Evolutionary conservation across 225 moss, liverwort and hornwort species (phyloP), one percentile per base, ranked within the genome.

Genomic region (Bryum argenteum): DNA sequence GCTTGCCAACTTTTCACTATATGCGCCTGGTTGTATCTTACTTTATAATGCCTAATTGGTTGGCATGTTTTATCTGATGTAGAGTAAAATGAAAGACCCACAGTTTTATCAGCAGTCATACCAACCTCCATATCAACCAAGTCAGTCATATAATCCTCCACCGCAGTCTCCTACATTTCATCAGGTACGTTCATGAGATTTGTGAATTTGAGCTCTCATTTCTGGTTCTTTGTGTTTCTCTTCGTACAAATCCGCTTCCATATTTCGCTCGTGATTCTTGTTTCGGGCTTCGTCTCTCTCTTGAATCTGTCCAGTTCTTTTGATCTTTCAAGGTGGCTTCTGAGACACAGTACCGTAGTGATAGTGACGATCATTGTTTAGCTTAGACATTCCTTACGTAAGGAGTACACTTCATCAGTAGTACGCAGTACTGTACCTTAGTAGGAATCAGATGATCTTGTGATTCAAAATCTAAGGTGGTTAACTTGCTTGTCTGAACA

Each of bases 11-110:
- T 15, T 8, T 69, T 75, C 12, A 45, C 15, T 71, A 21, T 41
- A 22, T 33, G 11, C 16, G 54, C 20, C 45, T 51, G 61, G 14
- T 66, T 55, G 2, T 61, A 51, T 78, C 68, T 67, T 18, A 57
- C 64, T 75, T 65, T 61, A 6, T 40, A 45, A 38, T n/a, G 51
- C 33, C 10, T 75, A 18, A 9, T 19, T 75, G 41, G 63, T 68
- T 75, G 61, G 61, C 62, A 40, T 69, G 63, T 17, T 17, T 78
- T 44, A 18, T 61, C 20, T 81, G 84, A 78, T 91, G 89, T 81
- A 96, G 89, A 86, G 79, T 71, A 96, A 96, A 84, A 82, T 71
- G 71, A 96, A 93, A 80, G 93, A 96, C 39, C 72, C 86, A 23
- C 78, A 85, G 51, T 90, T 82, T 72, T 88, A 88, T 77, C 90